Conservation (phyloP, 1,139 yeast genomes). For the Candida albicans region DNA sequence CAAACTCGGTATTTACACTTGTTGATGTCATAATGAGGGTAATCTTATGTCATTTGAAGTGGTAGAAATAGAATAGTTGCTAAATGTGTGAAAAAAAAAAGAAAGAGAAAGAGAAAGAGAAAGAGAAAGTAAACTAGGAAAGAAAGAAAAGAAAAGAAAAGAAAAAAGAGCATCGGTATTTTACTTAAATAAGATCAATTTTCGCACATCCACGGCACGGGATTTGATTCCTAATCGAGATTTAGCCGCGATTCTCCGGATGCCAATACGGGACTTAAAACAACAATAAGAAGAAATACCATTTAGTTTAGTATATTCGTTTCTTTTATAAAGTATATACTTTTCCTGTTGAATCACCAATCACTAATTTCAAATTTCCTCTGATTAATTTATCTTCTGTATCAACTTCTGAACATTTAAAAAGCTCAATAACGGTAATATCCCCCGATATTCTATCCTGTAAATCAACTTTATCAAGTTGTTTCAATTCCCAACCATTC, state of each 20-base stretch:
- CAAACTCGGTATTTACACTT: background rate
- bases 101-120: too few relatives aligned
- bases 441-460: slow-evolving; percentile 16
- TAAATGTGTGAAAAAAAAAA: too few relatives aligned
- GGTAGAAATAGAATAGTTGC: background rate
- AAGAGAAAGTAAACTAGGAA: too few relatives aligned
- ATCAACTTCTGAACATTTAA: slow-evolving; percentile 35
- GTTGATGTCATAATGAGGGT: slow-evolving; percentile 1
- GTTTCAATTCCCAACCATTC: slow-evolving; percentile 25
- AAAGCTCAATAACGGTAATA: slow-evolving; percentile 29
- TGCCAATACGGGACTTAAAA: too few relatives aligned
- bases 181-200: too few relatives aligned
- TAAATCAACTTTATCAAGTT: slow-evolving; percentile 21
- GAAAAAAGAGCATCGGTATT: too few relatives aligned
- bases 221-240: background rate
- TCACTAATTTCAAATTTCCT: slow-evolving; percentile 31
- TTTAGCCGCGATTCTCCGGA: too few relatives aligned
- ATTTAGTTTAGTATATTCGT: too few relatives aligned
- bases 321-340: slow-evolving; percentile 25
- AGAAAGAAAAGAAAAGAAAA: too few relatives aligned
- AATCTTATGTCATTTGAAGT: background rate
- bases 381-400: slow-evolving; percentile 36
- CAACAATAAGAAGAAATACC: too few relatives aligned
- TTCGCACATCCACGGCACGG: too few relatives aligned
- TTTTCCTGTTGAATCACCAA: slow-evolving; percentile 43